Conservation (phyloP, 306 rosid species). For the Glycine soja region DNA sequence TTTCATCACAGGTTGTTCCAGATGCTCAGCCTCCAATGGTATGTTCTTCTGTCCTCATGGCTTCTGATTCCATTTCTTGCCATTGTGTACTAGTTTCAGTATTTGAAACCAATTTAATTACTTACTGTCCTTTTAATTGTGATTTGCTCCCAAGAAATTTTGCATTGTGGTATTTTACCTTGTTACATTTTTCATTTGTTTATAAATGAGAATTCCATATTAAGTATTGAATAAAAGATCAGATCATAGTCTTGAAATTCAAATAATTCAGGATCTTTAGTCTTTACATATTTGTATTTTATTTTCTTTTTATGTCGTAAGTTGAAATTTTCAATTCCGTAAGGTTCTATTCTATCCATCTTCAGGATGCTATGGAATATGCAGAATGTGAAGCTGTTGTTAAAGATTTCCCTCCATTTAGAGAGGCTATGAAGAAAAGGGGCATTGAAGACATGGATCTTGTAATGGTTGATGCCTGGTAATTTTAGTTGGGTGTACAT, state of each 20-base stretch:
- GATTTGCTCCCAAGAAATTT: no score
- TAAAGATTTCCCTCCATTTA: constrained; percentile 80
- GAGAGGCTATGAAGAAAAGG: constrained; percentile 90
- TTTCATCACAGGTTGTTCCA: constrained; percentile 71
- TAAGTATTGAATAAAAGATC: no score
- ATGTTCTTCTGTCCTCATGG: constrained; percentile 8
- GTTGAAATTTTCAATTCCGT: neutral
- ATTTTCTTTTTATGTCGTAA: neutral
- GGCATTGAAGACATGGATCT: constrained; percentile 93
- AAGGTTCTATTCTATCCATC: no score
- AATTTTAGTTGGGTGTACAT: constrained; percentile 30
- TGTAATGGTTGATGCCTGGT: constrained; percentile 92
- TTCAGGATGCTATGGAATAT: constrained; percentile 85
- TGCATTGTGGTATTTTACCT: no score
- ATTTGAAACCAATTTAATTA: neutral
- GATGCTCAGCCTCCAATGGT: constrained; percentile 93
- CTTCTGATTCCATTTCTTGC: constrained; percentile 26
- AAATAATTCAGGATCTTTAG: no score
- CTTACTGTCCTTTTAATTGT: neutral
- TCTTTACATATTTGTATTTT: neutral
- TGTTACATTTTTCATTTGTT: no score
- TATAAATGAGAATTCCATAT: no score
- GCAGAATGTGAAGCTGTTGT: constrained; percentile 94
- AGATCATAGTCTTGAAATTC: no score
- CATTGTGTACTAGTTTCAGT: neutral